Conservation (phyloP, 1,284 basidiomycete genomes). For the Peniophora sp. region DNA sequence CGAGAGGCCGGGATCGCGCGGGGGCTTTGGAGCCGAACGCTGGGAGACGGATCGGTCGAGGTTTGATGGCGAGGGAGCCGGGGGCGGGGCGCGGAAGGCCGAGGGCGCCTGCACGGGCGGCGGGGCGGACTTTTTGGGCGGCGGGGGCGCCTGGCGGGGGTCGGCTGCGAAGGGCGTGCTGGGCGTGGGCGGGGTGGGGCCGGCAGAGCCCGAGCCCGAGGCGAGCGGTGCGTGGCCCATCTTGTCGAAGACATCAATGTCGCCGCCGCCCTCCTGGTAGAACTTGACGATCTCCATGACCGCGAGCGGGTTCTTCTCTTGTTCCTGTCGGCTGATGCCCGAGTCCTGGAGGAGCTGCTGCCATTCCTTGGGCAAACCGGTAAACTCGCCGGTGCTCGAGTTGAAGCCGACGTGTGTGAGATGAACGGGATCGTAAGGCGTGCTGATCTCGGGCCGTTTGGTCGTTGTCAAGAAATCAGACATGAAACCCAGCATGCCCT, state of each 20-base stretch:
- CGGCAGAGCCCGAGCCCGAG: no score
- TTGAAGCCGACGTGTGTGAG: constrained; percentile 99
- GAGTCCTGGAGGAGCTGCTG: constrained; percentile 95
- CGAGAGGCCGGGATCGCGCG: constrained; percentile 40
- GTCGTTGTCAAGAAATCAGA: constrained; percentile 73
- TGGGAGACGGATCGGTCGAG: constrained; percentile 76
- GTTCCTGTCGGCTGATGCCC: constrained; percentile 90
- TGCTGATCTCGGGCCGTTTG: constrained; percentile 91
- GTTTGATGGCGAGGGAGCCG: constrained; percentile 46
- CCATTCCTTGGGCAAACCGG: constrained; percentile 98
- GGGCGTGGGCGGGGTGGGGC: no score
- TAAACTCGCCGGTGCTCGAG: constrained; percentile 96
- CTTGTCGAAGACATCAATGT: constrained; percentile 72
- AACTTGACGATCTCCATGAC: constrained; percentile 99
- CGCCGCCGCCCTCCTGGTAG: constrained; percentile 78
- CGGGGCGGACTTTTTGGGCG: constrained; percentile 46
- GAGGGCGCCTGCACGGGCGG: constrained; percentile 23
- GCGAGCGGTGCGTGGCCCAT: constrained; percentile 43
- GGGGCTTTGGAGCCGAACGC: constrained; percentile 48
- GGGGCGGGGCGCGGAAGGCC: constrained; percentile 61
- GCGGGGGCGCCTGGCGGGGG: constrained; percentile 40
- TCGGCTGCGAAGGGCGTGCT: constrained; percentile 3
- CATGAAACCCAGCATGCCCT: constrained; percentile 72
- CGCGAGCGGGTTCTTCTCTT: constrained; percentile 97
- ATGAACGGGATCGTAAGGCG: constrained; percentile 99